Evolutionary conservation across 2,329 filamentous ascomycete species (phyloP).

Genomic region (Trichoderma aggressivum): DNA sequence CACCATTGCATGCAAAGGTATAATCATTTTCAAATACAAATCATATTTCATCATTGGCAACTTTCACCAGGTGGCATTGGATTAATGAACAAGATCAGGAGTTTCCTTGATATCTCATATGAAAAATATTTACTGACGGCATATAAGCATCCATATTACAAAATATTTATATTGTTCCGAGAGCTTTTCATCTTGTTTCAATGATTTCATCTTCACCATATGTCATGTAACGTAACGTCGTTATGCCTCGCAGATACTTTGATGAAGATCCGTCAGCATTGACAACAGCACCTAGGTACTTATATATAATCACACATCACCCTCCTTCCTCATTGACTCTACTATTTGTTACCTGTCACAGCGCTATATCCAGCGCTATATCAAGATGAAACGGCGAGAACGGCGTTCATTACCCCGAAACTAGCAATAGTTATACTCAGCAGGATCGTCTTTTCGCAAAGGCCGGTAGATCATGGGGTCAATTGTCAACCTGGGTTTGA

Average conservation of each 20-base stretch:
- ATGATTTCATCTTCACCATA: background rate
- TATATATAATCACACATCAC: background rate
- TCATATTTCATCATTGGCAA: background rate
- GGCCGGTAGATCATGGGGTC: background rate
- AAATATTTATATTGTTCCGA: background rate
- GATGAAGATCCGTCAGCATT: background rate
- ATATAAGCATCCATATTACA: too few species aligned
- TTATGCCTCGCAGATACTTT: background rate
- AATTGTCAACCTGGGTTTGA: background rate
- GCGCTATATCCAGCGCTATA: too few species aligned
- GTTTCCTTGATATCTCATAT: background rate
- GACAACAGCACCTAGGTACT: background rate
- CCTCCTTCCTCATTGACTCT: background rate
- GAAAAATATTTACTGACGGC: background rate
- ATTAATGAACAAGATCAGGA: background rate
- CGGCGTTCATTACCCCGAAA: background rate
- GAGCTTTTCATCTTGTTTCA: background rate
- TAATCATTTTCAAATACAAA: background rate
- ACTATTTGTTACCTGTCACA: background rate
- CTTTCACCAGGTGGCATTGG: background rate
- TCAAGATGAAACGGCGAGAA: background rate
- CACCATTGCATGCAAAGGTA: background rate
- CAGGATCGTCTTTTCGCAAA: background rate
- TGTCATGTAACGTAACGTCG: background rate
- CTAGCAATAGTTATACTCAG: background rate